These are phyloP conservation scores for Chalciporus sphaerocephalus DNA, from an alignment of 768 basidiomycete genomes.

Conservation along the genomic window DNA sequence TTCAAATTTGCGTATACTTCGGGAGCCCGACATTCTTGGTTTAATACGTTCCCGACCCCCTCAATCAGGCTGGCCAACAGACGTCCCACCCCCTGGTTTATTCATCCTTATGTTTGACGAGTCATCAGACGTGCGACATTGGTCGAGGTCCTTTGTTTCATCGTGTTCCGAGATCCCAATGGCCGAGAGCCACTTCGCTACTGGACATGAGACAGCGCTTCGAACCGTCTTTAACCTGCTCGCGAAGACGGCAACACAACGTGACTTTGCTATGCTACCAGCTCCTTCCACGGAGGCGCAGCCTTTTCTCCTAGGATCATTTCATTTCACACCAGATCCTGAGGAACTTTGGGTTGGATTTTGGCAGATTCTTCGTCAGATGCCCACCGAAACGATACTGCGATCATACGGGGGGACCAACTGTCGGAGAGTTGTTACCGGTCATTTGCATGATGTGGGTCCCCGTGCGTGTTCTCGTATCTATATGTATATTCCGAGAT, in stretches of 20 bases:
- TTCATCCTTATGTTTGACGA: slow-evolving; percentile 55
- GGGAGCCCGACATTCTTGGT: slow-evolving; percentile 44
- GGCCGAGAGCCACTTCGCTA: slow-evolving; percentile 42
- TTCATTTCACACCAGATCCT: slow-evolving; percentile 36
- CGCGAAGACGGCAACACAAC: slow-evolving; percentile 9
- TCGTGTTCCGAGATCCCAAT: slow-evolving; percentile 43
- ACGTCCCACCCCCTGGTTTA: slow-evolving; percentile 57
- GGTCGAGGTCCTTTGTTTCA: slow-evolving; percentile 51
- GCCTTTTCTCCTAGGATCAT: slow-evolving; percentile 2
- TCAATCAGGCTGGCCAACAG: slow-evolving; percentile 48
- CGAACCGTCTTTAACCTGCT: slow-evolving; percentile 34
- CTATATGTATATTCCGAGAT: not conserved
- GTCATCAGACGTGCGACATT: slow-evolving; percentile 46
- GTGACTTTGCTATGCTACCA: not conserved
- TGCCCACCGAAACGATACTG: slow-evolving; percentile 45
- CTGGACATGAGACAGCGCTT: slow-evolving; percentile 45
- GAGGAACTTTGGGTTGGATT: slow-evolving; percentile 52
- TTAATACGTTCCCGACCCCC: slow-evolving; percentile 25
- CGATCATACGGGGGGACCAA: slow-evolving; percentile 36
- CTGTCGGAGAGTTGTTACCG: slow-evolving; percentile 50
- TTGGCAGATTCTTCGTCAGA: slow-evolving; percentile 43
- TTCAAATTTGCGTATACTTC: slow-evolving; percentile 56
- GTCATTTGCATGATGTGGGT: slow-evolving; percentile 58
- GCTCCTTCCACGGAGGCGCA: slow-evolving; percentile 4
- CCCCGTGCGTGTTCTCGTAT: slow-evolving; percentile 46